Evolutionary conservation across 495 filamentous ascomycete species (phyloP), one percentile per base, ranked within the genome.

Genomic region (Penicillium mononematosum): DNA sequence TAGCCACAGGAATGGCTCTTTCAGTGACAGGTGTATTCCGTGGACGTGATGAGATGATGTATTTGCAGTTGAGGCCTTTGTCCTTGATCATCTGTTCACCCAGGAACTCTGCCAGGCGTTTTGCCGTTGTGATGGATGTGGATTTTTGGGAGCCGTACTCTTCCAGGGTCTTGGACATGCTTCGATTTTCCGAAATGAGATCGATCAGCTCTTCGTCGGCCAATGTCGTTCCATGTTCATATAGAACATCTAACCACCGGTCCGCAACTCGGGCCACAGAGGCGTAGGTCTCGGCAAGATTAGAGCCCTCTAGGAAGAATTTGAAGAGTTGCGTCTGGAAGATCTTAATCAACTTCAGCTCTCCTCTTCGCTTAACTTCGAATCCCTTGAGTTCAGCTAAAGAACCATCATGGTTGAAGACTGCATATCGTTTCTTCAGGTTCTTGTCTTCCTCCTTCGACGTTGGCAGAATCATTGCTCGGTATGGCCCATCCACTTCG

Each of bases 271-370:
- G 95, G 51, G 94, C 93, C 8, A 98, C 95, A 3, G 92, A 83
- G 25, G 80, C 85, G 66, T 99, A 99, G 12, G 92, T 96, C 70
- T 98, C 93, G 2, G 81, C 74, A 50, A 99, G 74, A 2, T 89
- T 95, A 24, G 79, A 80, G 3, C 94, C 94, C 69, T 98, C 93
- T 5, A 99, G 74, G 75, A 99, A 99, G 77, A 98, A 98, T 68
- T 94, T 96, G 85, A 99, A 99, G 66, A 99, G 96, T 66, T 98
- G 94, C 34, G 90, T 88, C 73, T 99, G 94, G 74, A 99, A 99
- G 63, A 96, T 99, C 73, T 99, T 99, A 83, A 99, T 99, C 60
- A 99, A 83, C 76, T 98, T 98, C 59, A 99, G 77, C 76, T 99
- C 94, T 78, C 94, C 94, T 85, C 94, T 83, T 64, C 94, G 88